phyloP scores from a whole-genome alignment of 257 asterid species.

The Lantana camara region DNA sequence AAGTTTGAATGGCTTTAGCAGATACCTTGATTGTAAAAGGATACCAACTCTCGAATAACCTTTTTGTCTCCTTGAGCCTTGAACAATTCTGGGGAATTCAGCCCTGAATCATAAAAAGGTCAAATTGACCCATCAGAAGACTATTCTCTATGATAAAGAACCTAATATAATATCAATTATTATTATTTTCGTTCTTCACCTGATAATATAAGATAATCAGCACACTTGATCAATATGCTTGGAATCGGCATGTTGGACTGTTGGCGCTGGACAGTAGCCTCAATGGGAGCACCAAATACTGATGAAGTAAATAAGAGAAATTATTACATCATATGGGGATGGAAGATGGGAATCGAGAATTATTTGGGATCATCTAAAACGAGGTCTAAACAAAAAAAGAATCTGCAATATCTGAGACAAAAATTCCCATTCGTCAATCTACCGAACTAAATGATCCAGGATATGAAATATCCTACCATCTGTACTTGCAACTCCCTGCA shows the following conservation, averaged over 20 bases:
- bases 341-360: too few relatives aligned
- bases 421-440: neutral
- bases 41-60: constrained; percentile 66
- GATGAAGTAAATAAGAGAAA: constrained; percentile 24
- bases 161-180: neutral
- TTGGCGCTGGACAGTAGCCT: constrained; percentile 75
- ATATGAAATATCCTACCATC: constrained; percentile 61
- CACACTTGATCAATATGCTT: constrained; percentile 68
- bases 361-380: too few relatives aligned
- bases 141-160: constrained; percentile 7
- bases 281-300: constrained; percentile 90
- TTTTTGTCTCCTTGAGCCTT: constrained; percentile 83
- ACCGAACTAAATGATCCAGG: constrained; percentile 5
- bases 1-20: constrained; percentile 10
- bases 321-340: too few relatives aligned
- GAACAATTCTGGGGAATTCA: constrained; percentile 72
- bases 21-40: constrained; percentile 80
- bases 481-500: constrained; percentile 96
- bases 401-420: neutral
- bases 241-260: constrained; percentile 74
- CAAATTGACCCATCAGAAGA: constrained; percentile 14
- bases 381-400: constrained; percentile 9
- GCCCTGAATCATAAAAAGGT: constrained; percentile 47
- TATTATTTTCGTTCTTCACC: constrained; percentile 43
- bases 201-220: constrained; percentile 84